Conservation (phyloP, 1,284 basidiomycete genomes). For the Volvariella surrecta region DNA sequence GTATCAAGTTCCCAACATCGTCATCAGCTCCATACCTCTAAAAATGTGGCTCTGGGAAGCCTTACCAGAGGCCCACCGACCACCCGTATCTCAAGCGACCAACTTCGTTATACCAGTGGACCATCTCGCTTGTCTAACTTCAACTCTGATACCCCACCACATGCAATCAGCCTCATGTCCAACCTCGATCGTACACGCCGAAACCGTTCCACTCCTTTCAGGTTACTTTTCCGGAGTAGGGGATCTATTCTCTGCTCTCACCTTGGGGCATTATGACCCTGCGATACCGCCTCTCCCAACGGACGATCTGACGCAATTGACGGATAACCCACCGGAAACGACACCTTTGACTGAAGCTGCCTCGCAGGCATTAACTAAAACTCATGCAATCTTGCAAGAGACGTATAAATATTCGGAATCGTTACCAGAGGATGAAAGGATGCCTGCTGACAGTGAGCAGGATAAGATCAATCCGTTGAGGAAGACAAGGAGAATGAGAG, state of each 20-base stretch:
- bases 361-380: conserved; percentile 70
- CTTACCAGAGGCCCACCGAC: conserved; percentile 37
- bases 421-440: conserved; percentile 49
- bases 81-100: conserved; percentile 13
- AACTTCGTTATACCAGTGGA: conserved; percentile 23
- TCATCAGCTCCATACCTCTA: conserved; percentile 86
- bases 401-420: conserved; percentile 55
- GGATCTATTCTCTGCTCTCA: conserved; percentile 92
- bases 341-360: conserved; percentile 50
- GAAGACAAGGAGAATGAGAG: conserved; percentile 64
- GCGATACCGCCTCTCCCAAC: conserved; percentile 14
- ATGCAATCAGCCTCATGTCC: conserved; percentile 9
- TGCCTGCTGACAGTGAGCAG: conserved; percentile 64
- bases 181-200: conserved; percentile 50
- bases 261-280: conserved; percentile 70
- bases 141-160: conserved; percentile 15
- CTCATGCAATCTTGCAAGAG: conserved; percentile 74
- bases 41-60: conserved; percentile 41
- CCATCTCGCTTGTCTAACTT: conserved; percentile 73
- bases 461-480: conserved; percentile 60
- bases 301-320: conserved; percentile 4
- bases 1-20: conserved; percentile 77
- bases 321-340: conserved; percentile 5
- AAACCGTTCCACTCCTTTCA: conserved; percentile 71
- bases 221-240: conserved; percentile 97